Evolutionary conservation across 2,329 filamentous ascomycete genomes (phyloP).

Genomic region (Periglandula ipomoeae): DNA sequence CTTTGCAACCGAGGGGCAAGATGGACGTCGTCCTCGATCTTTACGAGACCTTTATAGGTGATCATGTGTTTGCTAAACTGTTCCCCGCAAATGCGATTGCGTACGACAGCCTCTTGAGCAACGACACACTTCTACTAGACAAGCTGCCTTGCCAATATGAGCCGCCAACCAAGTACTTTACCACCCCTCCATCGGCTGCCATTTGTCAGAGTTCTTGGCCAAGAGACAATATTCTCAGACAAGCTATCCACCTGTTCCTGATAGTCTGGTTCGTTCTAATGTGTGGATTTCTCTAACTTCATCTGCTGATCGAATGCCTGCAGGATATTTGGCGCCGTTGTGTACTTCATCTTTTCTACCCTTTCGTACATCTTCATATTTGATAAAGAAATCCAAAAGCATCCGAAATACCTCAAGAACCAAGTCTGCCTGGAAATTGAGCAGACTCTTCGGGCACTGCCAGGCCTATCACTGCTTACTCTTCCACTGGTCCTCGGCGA

Average conservation of each 20-base stretch:
- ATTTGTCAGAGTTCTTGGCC: conserved; percentile 72
- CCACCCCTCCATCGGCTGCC: conserved; percentile 59
- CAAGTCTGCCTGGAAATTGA: conserved; percentile 79
- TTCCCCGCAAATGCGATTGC: too few relatives aligned
- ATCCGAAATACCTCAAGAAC: conserved; percentile 93
- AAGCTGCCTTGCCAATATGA: conserved; percentile 55
- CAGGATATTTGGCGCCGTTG: conserved; percentile 74
- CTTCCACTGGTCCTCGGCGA: conserved; percentile 74
- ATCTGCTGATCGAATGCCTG: not conserved
- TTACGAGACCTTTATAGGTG: too few relatives aligned
- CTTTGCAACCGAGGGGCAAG: too few relatives aligned
- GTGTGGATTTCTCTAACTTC: too few relatives aligned
- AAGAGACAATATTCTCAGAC: conserved; percentile 69
- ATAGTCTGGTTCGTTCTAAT: conserved; percentile 64
- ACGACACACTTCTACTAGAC: too few relatives aligned
- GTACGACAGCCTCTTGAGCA: too few relatives aligned
- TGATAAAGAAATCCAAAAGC: conserved; percentile 79
- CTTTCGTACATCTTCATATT: conserved; percentile 86
- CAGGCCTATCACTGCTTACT: conserved; percentile 74
- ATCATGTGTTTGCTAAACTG: too few relatives aligned
- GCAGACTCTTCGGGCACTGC: conserved; percentile 69
- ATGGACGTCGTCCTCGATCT: too few relatives aligned
- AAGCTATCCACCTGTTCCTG: conserved; percentile 65
- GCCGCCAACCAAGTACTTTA: conserved; percentile 63
- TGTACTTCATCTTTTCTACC: conserved; percentile 78